Conservation (phyloP, 2,329 filamentous ascomycete species). For the Pseudogymnoascus sp. region DNA sequence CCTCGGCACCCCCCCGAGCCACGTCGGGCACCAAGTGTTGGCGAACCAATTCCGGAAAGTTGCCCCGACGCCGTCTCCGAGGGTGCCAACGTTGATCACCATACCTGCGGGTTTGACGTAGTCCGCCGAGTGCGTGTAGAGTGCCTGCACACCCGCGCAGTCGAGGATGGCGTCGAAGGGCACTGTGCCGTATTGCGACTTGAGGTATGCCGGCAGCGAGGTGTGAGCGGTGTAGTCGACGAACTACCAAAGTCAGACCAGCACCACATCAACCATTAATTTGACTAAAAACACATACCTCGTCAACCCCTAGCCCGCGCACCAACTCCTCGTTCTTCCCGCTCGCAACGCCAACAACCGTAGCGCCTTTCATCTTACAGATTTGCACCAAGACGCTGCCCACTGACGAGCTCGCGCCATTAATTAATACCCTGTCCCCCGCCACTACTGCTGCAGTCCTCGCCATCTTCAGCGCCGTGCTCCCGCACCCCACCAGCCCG, state of each 20-base stretch:
- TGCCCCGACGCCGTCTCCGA: background rate
- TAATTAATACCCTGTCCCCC: constrained; percentile 10
- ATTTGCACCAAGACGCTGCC: constrained; percentile 9
- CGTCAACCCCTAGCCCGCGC: constrained; percentile 10
- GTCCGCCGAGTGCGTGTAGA: constrained; percentile 11
- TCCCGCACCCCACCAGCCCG: background rate
- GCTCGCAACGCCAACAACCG: constrained; percentile 9
- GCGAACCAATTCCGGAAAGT: constrained; percentile 9
- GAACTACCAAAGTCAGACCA: background rate
- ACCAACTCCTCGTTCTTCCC: constrained; percentile 11
- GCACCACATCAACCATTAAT: background rate
- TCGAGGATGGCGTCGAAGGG: constrained; percentile 12
- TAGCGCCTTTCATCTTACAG: constrained; percentile 10
- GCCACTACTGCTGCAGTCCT: constrained; percentile 4
- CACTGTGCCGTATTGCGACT: constrained; percentile 7
- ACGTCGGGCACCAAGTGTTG: constrained; percentile 11
- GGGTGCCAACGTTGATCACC: constrained; percentile 10
- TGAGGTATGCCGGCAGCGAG: constrained; percentile 8
- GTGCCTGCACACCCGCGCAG: constrained; percentile 11
- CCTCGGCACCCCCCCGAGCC: constrained; percentile 11
- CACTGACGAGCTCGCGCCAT: constrained; percentile 11
- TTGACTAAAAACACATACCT: background rate
- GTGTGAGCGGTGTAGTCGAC: background rate
- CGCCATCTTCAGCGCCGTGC: constrained; percentile 9
- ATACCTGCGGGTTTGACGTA: constrained; percentile 9